Evolutionary conservation across 306 rosid species (phyloP).

Genomic region (Trifolium dubium): DNA sequence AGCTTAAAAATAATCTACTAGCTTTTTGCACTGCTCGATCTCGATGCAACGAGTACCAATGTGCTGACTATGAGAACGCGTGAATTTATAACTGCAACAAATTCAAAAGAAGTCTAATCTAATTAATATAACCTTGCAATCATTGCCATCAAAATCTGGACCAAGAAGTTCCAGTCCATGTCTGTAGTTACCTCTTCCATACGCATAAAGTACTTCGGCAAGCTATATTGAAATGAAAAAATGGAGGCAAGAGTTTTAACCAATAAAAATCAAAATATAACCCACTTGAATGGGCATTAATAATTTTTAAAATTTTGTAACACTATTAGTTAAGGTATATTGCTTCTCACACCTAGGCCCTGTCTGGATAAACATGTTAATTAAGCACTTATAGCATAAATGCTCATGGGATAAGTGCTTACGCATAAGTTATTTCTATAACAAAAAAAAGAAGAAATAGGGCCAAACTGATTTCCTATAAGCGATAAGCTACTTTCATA

Average conservation of each 20-base stretch:
- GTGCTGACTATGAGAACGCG: background rate
- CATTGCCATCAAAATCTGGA: conserved; percentile 68
- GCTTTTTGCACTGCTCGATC: background rate
- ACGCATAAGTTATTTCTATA: background rate
- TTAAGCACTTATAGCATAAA: background rate
- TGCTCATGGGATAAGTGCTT: background rate
- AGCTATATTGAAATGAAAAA: conserved; percentile 56
- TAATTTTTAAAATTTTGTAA: background rate
- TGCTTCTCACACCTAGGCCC: background rate
- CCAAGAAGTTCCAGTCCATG: conserved; percentile 72
- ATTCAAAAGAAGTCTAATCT: background rate
- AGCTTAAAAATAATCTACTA: background rate
- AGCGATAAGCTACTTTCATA: background rate
- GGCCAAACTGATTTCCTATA: background rate
- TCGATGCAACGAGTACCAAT: background rate
- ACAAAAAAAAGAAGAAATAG: background rate
- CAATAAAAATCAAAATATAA: background rate
- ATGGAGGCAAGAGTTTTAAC: conserved; percentile 16
- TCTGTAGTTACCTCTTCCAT: conserved; percentile 66
- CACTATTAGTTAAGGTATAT: background rate
- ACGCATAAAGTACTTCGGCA: conserved; percentile 83
- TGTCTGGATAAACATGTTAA: background rate
- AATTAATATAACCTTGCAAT: conserved; percentile 62
- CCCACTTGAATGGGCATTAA: background rate
- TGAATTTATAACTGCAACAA: background rate